Percentiles rank a stretch among this genome's conserved stretches.
Evolutionary conservation across 2,329 filamentous ascomycete genomes (phyloP).

Genomic region (Dothistroma pini): DNA sequence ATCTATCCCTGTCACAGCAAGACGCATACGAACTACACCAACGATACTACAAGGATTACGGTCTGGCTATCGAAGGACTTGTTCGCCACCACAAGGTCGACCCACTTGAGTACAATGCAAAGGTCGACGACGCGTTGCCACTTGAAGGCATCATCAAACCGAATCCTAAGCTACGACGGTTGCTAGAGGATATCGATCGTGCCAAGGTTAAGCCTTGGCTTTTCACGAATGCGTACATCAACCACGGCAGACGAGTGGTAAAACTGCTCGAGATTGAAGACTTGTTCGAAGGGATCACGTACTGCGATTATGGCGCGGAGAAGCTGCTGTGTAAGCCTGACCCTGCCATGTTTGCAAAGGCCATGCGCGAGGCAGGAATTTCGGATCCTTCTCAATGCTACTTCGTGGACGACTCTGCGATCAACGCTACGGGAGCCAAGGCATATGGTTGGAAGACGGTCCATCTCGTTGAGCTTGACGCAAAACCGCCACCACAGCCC

Average conservation of each 20-base stretch:
- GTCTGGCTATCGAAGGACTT: conserved; percentile 92
- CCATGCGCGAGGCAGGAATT: conserved; percentile 78
- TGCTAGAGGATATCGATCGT: conserved; percentile 79
- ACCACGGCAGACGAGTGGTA: conserved; percentile 78
- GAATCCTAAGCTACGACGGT: conserved; percentile 65
- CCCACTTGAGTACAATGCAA: conserved; percentile 85
- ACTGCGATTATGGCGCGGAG: conserved; percentile 75
- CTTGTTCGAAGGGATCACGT: conserved; percentile 91
- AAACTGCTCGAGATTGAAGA: conserved; percentile 77
- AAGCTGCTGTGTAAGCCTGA: conserved; percentile 85
- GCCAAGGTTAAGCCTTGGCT: conserved; percentile 87
- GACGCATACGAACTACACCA: conserved; percentile 84
- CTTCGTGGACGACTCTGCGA: conserved; percentile 88
- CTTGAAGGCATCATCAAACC: conserved; percentile 80
- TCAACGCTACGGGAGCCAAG: conserved; percentile 75
- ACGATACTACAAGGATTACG: conserved; percentile 94
- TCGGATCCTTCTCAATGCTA: conserved; percentile 69
- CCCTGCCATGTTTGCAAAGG: conserved; percentile 78
- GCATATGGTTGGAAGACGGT: conserved; percentile 80
- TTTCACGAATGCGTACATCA: conserved; percentile 94
- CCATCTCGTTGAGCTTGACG: conserved; percentile 77
- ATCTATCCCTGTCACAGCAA: conserved; percentile 68
- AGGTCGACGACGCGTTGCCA: conserved; percentile 92
- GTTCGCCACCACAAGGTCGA: conserved; percentile 94
- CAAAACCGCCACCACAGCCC: conserved; percentile 61